Evolutionary conservation across 352 stramenopile species (phyloP), one percentile per base, ranked within the genome.

Genomic region (Phytophthora meadii): DNA sequence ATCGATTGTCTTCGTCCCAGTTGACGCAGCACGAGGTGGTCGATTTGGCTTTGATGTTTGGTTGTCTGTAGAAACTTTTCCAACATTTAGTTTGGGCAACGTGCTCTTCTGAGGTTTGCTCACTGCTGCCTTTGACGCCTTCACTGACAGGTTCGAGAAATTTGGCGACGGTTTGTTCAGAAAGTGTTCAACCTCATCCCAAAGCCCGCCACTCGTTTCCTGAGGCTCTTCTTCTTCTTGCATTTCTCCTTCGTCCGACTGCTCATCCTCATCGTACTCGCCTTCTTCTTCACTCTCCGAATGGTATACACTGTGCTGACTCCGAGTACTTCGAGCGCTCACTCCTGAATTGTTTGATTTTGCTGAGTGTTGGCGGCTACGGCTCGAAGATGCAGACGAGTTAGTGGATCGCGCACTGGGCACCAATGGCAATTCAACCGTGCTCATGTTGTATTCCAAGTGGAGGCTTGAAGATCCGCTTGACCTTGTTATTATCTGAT

Each of bases 141-240:
- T 88, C 11, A 11, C 51, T 1, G 71, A 73, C 7, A 89, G 41
- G 12, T 45, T 70, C 8, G 72, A 75, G 1, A 90, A 68, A 54
- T 70, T 90, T 3, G 85, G 85, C 14, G 82, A 86, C 9, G 83
- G 85, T 28, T 84, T 83, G 65, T 79, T 94, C 30, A 92, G 70
- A 50, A 94, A 94, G 27, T 65, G 76, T 65, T 94, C 83, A 45
- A 94, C 82, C 54, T 94, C 78, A 7, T 87, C 77, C 81, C 85
- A 94, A 3, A 93, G 58, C 12, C 70, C 63, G 8, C 62, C 61
- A 14, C 59, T 85, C 11, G 60, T 56, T 40, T 88, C 79, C 51
- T 88, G 77, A 8, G 78, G 76, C 32, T 89, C 68, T 6, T 76
- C 72, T 6, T 69, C 53, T 6, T 69, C 53, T 11, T 70, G 37